Base-by-base conservation (phyloP, 176 grass and related monocot species). In the Aegilops bicornis region DNA sequence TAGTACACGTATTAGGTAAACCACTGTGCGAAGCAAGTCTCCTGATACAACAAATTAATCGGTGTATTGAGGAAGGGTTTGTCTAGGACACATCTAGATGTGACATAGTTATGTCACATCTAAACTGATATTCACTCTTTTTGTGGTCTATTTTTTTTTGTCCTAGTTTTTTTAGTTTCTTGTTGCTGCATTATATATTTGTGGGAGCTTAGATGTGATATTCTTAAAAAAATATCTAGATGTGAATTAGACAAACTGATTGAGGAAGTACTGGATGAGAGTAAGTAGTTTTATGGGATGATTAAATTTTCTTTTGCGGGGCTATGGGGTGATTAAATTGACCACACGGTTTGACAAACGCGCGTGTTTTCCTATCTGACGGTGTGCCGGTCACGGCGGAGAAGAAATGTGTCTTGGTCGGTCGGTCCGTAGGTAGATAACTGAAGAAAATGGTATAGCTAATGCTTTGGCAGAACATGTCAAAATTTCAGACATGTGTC, bases 1-100 rank as follows among this genome's bases (percentile, higher is more conserved):
- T 71, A 56, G 31, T 78, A 50, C 12, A 9, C 37, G 37, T 36
- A 81, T 30, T 27, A 79, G 56, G 80, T 83, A 58, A 74, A 29
- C 68, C 19, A 50, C 80, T 48, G 3, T n/a, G 80, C 32, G 17
- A 48, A 37, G 31, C 2, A 82, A 83, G 89, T 90, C 84, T 90
- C 84, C 19, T 39, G 11, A 47, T 47, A 73, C 79, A 79, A 83
- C 74, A 79, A 87, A 83, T 39, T 39, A 50, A 50, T 45, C 11
- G 42, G 47, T 47, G 43, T 48, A 48, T 27, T 17, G 5, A 19
- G 1, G 32, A 67, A n/a, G n/a, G n/a, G n/a, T n/a, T n/a, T n/a
- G n/a, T n/a, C n/a, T n/a, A n/a, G n/a, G n/a, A n/a, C n/a, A n/a
- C n/a, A n/a, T n/a, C n/a, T n/a, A n/a, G n/a, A n/a, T n/a, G n/a